Evolutionary conservation across 148 eudicot species (phyloP).

Genomic region (Rhododendron henanense): DNA sequence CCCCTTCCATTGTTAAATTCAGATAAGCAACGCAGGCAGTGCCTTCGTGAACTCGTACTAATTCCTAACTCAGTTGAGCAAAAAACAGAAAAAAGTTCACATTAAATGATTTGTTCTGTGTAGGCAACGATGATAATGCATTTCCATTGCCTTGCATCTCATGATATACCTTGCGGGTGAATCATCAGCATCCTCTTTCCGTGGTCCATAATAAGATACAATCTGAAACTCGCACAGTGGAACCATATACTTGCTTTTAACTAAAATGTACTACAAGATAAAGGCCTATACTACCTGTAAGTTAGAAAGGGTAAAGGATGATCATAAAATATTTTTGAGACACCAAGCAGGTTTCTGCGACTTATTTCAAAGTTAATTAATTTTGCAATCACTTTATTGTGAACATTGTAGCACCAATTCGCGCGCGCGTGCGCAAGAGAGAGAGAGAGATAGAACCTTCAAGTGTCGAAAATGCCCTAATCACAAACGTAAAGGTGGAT

Average conservation of each 20-base stretch:
- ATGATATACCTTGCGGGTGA: background rate
- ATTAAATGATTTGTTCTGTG: too few relatives aligned
- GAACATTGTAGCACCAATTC: background rate
- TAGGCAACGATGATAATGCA: background rate
- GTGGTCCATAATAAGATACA: background rate
- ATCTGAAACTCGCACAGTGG: background rate
- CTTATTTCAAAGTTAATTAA: background rate
- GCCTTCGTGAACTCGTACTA: background rate
- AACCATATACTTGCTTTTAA: background rate
- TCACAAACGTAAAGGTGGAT: conserved; percentile 87
- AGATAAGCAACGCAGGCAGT: background rate
- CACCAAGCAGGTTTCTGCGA: background rate
- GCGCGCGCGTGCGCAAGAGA: background rate
- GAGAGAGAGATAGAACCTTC: conserved; percentile 61
- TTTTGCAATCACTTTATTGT: background rate
- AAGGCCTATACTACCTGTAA: background rate
- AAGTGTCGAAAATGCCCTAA: conserved; percentile 96
- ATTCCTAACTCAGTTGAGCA: background rate
- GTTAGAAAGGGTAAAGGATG: background rate
- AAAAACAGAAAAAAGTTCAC: background rate
- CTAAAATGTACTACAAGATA: background rate
- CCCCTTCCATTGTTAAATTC: too few relatives aligned
- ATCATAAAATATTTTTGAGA: background rate
- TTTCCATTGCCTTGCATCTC: background rate
- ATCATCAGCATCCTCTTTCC: background rate